phyloP scores from a whole-genome alignment of 768 basidiomycete genomes.

The Lanmaoa rubissima region DNA sequence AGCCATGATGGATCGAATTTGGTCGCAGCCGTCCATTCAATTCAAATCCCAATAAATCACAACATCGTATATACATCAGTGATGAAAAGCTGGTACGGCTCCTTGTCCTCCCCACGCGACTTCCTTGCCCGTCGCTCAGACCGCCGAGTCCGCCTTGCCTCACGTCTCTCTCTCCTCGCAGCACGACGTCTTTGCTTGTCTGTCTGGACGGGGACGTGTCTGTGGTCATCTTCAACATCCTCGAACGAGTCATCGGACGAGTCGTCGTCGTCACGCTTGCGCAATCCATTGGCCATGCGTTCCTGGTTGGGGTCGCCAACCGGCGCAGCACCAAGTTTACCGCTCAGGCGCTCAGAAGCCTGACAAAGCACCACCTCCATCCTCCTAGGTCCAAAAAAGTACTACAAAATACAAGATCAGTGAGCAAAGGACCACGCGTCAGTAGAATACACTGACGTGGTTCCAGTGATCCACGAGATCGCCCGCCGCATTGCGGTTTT shows the following conservation, averaged over 20 bases:
- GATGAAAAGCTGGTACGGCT: conserved; percentile 26
- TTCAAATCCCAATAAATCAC: not conserved
- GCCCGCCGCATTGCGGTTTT: conserved; percentile 39
- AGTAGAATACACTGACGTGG: conserved; percentile 35
- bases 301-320: conserved; percentile 17
- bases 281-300: conserved; percentile 20
- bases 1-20: conserved; percentile 19
- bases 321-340: conserved; percentile 22
- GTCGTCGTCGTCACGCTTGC: not conserved
- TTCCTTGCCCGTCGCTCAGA: conserved; percentile 18
- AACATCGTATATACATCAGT: not conserved
- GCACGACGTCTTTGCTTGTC: not conserved
- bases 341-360: conserved; percentile 30
- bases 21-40: not conserved
- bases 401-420: conserved; percentile 24
- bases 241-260: not conserved
- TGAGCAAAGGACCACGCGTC: not conserved
- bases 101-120: conserved; percentile 11
- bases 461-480: conserved; percentile 51
- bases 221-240: not conserved
- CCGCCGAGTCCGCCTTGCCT: conserved; percentile 7
- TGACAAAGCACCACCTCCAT: conserved; percentile 43
- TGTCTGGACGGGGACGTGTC: not conserved
- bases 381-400: conserved; percentile 47
- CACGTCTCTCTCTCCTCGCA: conserved; percentile 16